Base-by-base conservation (phyloP, 768 basidiomycete species). In the Amanita thiersii region DNA sequence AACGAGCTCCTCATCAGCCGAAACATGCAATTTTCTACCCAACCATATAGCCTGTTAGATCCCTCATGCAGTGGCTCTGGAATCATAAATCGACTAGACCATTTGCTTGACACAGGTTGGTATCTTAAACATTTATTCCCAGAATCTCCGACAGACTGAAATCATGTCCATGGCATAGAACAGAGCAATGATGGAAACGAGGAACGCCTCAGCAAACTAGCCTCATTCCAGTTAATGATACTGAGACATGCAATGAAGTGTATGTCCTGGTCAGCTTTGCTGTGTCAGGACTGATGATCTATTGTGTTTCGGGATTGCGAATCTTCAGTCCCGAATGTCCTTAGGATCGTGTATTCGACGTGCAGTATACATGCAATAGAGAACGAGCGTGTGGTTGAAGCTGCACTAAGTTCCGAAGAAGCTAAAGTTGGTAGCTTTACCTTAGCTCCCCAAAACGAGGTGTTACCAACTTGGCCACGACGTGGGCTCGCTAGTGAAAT, bases 41-140 rank as follows among this genome's bases (percentile, higher is more conserved):
- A 25, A 40, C 20, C 20, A 31, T 30, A 23, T 47, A 93, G 92
- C 47, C 68, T 99, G 29, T 69, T 98, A 5, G 94, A 99, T 57
- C 94, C 94, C 9, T 97, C 93, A 25, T 99, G 94, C 58, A 96
- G 92, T 45, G 89, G 91, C 28, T 92, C 88, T 11, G 90, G 92
- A 2, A 93, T 94, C 43, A 79, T 92, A 37, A 90, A 90, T 60
- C 78, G 91, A 37, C 62, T 96, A 39, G 90, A 96, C 56, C 73
- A 91, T 62, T 73, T 93, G 6, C 62, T 89, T 6, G 83, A 82
- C 52, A 64, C 73, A 56, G 88, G 90, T 82, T 44, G 40, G 70
- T 46, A 26, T 32, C 44, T 45, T 31, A 37, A 30, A 33, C 34
- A n/a, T 8, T 44, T 23, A 23, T 37, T 37, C 37, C 25, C 23